phyloP scores from a whole-genome alignment of 116 monocot species.

The Papilionanthe hybrid region DNA sequence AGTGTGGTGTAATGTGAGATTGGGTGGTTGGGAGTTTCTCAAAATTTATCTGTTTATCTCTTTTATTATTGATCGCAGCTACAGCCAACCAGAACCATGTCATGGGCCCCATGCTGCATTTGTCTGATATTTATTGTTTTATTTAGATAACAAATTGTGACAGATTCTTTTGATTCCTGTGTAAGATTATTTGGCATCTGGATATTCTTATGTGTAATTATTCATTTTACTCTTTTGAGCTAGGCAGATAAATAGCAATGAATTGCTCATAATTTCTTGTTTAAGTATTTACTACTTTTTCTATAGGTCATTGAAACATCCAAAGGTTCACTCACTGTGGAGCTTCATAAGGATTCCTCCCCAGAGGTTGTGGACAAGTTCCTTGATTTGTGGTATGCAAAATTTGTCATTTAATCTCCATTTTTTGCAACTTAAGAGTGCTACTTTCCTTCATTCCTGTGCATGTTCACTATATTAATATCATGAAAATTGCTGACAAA shows the following conservation, averaged over 20 bases:
- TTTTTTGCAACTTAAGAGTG: neutral
- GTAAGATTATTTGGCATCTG: neutral
- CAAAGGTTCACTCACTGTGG: conserved; percentile 72
- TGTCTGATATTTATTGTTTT: neutral
- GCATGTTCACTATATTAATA: neutral
- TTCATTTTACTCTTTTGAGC: neutral
- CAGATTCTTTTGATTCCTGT: neutral
- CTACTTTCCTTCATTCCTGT: neutral
- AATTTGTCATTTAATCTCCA: neutral
- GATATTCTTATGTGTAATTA: neutral
- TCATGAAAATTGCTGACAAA: neutral
- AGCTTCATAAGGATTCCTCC: conserved; percentile 75
- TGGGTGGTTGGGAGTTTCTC: neutral
- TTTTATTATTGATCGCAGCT: neutral
- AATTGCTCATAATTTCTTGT: neutral
- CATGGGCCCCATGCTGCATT: neutral
- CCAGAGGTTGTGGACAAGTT: conserved; percentile 76
- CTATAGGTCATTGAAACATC: conserved; percentile 68
- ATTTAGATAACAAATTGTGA: neutral
- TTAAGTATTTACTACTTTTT: neutral
- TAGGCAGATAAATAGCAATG: neutral
- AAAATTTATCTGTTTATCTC: neutral
- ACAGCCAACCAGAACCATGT: neutral
- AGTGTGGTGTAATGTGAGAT: too few species aligned
- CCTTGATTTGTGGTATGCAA: conserved; percentile 61